Evolutionary conservation across 306 rosid genomes (phyloP), one percentile per base, ranked within the genome.

Genomic region (Sicyos edulis): DNA sequence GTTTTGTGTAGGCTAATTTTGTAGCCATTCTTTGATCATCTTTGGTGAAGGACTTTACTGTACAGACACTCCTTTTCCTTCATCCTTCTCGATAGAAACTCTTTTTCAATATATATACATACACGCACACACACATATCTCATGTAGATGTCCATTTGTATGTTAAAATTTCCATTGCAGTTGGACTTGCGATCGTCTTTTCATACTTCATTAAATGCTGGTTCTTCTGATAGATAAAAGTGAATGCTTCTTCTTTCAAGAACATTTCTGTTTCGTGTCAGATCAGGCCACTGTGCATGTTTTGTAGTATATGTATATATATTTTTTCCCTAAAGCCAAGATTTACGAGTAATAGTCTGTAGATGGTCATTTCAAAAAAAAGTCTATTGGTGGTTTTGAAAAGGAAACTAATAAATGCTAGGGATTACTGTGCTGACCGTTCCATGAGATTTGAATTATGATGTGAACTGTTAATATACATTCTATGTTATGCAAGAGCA

Each of bases 11-110:
- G 54, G 32, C 40, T 66, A 40, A 10, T 63, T 63, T 63, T 63
- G 51, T 16, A 5, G 71, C 54, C 71, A 19, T 44, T 44, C 53
- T 66, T n/a, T 11, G 7, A 12, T 20, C 12, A 20, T 42, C 55
- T 45, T 66, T 20, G 66, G 20, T 45, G 71, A 66, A 34, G 72
- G 54, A 47, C 17, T 20, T 20, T 21, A 47, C 47, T 66, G 19
- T 19, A 6, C 72, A 21, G 20, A 5, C 54, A 0, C 6, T 11
- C 10, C 4, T 64, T 44, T 19, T 42, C 20, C 50, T 7, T 32
- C 3, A 10, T 42, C 45, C 45, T 40, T 8, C 45, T 40, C 0
- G 45, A 6, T 40, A 40, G 45, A 34, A 34, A 40, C 45, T 3
- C 5, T 40, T 40, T 40, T 40, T 40, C 6, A 37, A 37, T 37